Conservation (phyloP, 1,139 yeast species). For the Suhomyces bribrorum region DNA sequence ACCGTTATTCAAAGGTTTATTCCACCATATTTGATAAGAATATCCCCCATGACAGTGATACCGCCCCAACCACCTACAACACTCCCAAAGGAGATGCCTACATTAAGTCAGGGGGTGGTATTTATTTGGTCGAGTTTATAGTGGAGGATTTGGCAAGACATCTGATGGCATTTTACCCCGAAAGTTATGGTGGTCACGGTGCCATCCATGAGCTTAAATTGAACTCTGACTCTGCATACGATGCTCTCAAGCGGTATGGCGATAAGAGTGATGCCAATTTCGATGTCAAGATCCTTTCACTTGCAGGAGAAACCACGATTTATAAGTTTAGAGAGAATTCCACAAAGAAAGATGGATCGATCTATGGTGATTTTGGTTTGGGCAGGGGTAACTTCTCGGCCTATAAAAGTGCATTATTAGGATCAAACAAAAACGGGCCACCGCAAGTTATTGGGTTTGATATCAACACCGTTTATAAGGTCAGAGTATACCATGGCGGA, state of each 20-base stretch:
- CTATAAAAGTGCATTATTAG: slow-evolving; percentile 48
- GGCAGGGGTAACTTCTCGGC: slow-evolving; percentile 41
- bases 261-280: slow-evolving; percentile 38
- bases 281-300: slow-evolving; percentile 49
- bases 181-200: slow-evolving; percentile 57
- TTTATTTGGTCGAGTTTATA: slow-evolving; percentile 68
- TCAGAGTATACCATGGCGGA: slow-evolving; percentile 67
- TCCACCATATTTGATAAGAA: slow-evolving; percentile 28
- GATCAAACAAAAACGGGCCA: slow-evolving; percentile 28
- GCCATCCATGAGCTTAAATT: slow-evolving; percentile 54
- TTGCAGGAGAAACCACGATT: slow-evolving; percentile 41
- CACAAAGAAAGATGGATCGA: slow-evolving; percentile 14
- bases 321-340: slow-evolving; percentile 26
- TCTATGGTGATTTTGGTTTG: slow-evolving; percentile 46
- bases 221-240: slow-evolving; percentile 49
- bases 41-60: slow-evolving; percentile 20
- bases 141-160: slow-evolving; percentile 66
- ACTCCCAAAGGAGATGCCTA: slow-evolving; percentile 44
- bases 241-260: slow-evolving; percentile 29
- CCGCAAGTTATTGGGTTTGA: slow-evolving; percentile 34
- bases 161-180: slow-evolving; percentile 61
- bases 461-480: slow-evolving; percentile 35
- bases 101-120: slow-evolving; percentile 61
- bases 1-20: slow-evolving; percentile 41
- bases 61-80: slow-evolving; percentile 29